Evolutionary conservation across 2,329 filamentous ascomycete genomes (phyloP), one percentile per base, ranked within the genome.

Genomic region (Diaporthe aspalathi): DNA sequence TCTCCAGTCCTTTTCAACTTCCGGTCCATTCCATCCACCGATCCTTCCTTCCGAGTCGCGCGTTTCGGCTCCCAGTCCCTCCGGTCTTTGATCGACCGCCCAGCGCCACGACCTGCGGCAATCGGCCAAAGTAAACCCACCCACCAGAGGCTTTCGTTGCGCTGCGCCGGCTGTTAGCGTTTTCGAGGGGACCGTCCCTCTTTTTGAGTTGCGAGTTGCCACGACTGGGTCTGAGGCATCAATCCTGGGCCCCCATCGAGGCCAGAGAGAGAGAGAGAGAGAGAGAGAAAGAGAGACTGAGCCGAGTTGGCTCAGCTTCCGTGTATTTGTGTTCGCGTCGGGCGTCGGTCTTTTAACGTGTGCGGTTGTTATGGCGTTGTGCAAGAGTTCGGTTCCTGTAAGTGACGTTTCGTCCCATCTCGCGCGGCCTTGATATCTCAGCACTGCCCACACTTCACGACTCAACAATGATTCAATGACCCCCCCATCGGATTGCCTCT

Each of bases 351-450:
- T 57, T n/a, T 22, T n/a, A 67, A 54, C 63, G 47, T 67, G 54
- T 60, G 47, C 43, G 43, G 67, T 53, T 70, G 70, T 72, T 72
- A 72, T 72, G 70, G 70, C 70, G 70, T 70, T 65, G 70, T 52
- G 60, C 70, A 62, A 63, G 70, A 72, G 70, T 69, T n/a, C 45
- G 47, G 60, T 72, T 67, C 68, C 67, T 72, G 70, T 72, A 69
- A 70, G 70, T 72, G 63, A 70, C 63, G 68, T 60, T 56, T 73
- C 68, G 63, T 73, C 68, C 68, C 68, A 63, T 70, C 60, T 72
- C n/a, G 17, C n/a, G 47, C 50, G n/a, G 50, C 38, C 24, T 49
- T 70, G 40, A 49, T 27, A 40, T 38, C 40, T 12, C 50, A 24
- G 27, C 65, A 68, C 40, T 32, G 49, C 63, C 65, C 54, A 22